Percentiles rank a stretch among this genome's conserved stretches.
These are phyloP conservation scores for Testicularia cyperi DNA, from an alignment of 1,284 basidiomycete species.

Conservation along the genomic window DNA sequence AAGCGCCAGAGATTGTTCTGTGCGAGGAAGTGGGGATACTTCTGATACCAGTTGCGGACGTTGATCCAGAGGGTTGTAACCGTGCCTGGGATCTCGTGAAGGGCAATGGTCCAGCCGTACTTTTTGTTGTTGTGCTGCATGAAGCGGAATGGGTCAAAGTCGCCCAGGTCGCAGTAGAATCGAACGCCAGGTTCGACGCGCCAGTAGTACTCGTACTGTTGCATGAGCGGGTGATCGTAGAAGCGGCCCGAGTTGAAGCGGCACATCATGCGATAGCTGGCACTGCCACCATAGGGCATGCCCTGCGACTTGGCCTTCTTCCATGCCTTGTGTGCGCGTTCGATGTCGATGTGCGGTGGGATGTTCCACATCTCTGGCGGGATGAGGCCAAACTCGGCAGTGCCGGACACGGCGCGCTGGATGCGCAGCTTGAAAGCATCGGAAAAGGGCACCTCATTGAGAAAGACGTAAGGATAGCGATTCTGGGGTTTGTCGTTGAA, in stretches of 20 bases:
- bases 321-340: constrained; percentile 68
- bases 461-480: constrained; percentile 61
- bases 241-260: constrained; percentile 87
- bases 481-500: constrained; percentile 51
- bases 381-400: constrained; percentile 73
- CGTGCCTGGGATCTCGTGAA: constrained; percentile 76
- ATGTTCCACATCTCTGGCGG: constrained; percentile 80
- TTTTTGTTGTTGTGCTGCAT: constrained; percentile 77
- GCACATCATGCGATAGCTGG: constrained; percentile 68
- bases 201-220: constrained; percentile 90
- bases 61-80: constrained; percentile 75
- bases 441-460: constrained; percentile 61
- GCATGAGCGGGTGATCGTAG: constrained; percentile 62
- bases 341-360: constrained; percentile 69
- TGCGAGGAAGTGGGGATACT: constrained; percentile 71
- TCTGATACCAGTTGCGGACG: constrained; percentile 70
- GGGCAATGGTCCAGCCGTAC: constrained; percentile 74
- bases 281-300: constrained; percentile 82
- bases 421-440: constrained; percentile 60
- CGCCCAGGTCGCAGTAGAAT: constrained; percentile 72
- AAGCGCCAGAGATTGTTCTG: constrained; percentile 74
- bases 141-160: constrained; percentile 79
- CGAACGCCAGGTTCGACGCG: constrained; percentile 75
- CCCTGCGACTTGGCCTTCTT: constrained; percentile 68
- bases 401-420: constrained; percentile 50